Base-by-base conservation (phyloP, 2,329 filamentous ascomycete genomes). In the Monosporascus sp. region DNA sequence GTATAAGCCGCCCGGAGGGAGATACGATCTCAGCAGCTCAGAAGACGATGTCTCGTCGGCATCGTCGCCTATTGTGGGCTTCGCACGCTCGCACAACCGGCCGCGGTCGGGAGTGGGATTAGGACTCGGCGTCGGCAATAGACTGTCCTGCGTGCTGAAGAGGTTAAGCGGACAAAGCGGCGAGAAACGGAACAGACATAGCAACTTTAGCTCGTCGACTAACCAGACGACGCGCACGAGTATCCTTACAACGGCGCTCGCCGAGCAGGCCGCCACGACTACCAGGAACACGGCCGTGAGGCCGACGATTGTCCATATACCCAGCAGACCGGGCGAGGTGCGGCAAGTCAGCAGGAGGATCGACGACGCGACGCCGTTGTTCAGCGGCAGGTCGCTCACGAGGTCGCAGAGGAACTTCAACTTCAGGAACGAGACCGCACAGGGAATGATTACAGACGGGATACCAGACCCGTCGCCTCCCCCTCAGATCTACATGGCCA, bases 301-400 rank as follows among this genome's bases (percentile, higher is more conserved):
- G 38, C 66, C 66, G 20, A 67, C 65, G 4, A 62, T 69, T 46
- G 61, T 69, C 51, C 65, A 68, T 50, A 67, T 69, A 55, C 62
- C 65, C 5, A 65, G 64, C 45, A 58, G 62, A 37, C 62, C 60
- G 25, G 62, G 62, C n/a, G 65, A 68, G 48, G 54, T 27, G 27
- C 63, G 64, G 20, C 63, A 60, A 41, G 47, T 65, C 47, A 67
- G 63, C 45, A 57, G 65, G 44, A 58, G 64, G 27, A 53, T 58
- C n/a, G 50, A 57, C 34, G 62, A 56, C 11, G 58, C 62, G 3
- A 58, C 62, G 24, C 57, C 62, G 15, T 57, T 67, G 18, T 68
- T 68, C 42, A 53, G 61, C 9, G 61, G 62, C 5, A 57, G 63
- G 5, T 59, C 60, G 2, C 41, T 60, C 22, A 62, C 55, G 5